Evolutionary conservation across 2,329 filamentous ascomycete genomes (phyloP).

Genomic region (Colletotrichum incanum): DNA sequence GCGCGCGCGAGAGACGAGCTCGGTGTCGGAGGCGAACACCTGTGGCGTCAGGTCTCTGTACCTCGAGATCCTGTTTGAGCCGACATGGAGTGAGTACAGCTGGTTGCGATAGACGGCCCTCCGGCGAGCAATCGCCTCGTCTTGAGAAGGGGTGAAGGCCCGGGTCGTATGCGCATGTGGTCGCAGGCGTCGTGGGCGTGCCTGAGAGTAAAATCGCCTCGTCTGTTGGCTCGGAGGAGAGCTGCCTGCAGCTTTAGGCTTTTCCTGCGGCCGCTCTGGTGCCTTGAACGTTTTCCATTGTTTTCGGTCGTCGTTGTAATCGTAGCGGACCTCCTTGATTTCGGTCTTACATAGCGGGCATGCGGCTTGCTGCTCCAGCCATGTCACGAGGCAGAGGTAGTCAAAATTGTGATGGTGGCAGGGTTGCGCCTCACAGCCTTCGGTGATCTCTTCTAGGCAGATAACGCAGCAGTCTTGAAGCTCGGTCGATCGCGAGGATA

Average conservation of each 20-base stretch:
- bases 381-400: constrained; percentile 86
- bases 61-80: constrained; percentile 82
- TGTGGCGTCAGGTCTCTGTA: constrained; percentile 82
- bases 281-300: constrained; percentile 70
- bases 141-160: constrained; percentile 43
- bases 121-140: constrained; percentile 69
- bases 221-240: not conserved
- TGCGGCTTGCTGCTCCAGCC: constrained; percentile 79
- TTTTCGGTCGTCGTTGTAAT: constrained; percentile 54
- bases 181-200: constrained; percentile 31
- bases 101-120: constrained; percentile 80
- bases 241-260: constrained; percentile 5
- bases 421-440: constrained; percentile 79
- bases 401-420: constrained; percentile 89
- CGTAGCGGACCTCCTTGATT: constrained; percentile 75
- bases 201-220: constrained; percentile 27
- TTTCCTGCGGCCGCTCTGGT: constrained; percentile 21
- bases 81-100: constrained; percentile 86
- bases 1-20: constrained; percentile 82
- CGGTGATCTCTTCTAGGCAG: constrained; percentile 83
- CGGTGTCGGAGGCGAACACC: constrained; percentile 74
- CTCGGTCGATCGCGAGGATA: constrained; percentile 48
- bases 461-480: constrained; percentile 79
- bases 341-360: constrained; percentile 84
- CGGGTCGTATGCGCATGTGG: constrained; percentile 45